Evolutionary conservation across 768 basidiomycete species (phyloP).

Genomic region (Hygrophoropsis aurantiaca): DNA sequence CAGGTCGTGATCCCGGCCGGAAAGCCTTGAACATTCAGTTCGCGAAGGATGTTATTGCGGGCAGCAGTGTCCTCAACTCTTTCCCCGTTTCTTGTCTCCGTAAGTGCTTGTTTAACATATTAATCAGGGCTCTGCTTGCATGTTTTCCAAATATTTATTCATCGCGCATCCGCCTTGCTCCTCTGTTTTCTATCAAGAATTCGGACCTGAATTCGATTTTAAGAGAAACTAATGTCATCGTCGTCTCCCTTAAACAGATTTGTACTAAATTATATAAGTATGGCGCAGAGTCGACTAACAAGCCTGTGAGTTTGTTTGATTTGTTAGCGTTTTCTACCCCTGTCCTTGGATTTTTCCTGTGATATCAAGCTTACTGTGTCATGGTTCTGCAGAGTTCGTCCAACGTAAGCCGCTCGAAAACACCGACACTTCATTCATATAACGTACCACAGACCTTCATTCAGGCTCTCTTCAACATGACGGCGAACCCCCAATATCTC

Average conservation of each 20-base stretch:
- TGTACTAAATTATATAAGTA: slow-evolving; percentile 15
- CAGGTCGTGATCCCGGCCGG: slow-evolving; percentile 40
- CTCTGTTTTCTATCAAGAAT: too few species aligned
- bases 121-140: too few species aligned
- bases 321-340: neutral
- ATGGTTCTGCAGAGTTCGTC: slow-evolving; percentile 22
- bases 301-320: slow-evolving; percentile 26
- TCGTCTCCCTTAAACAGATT: slow-evolving; percentile 14
- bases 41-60: slow-evolving; percentile 26
- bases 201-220: too few species aligned
- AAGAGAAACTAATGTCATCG: neutral
- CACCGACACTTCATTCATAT: neutral
- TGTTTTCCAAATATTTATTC: too few species aligned
- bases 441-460: slow-evolving; percentile 25
- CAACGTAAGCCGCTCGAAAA: slow-evolving; percentile 5
- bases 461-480: slow-evolving; percentile 35
- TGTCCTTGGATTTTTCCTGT: too few species aligned
- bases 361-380: neutral
- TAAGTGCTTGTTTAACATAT: slow-evolving; percentile 10
- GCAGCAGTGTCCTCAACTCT: slow-evolving; percentile 14
- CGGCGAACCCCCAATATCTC: slow-evolving; percentile 33
- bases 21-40: slow-evolving; percentile 29
- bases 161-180: too few species aligned
- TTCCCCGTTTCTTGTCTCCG: slow-evolving; percentile 33
- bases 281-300: slow-evolving; percentile 26